Evolutionary conservation across 768 basidiomycete genomes (phyloP), one percentile per base, ranked within the genome.

Genomic region (Ramaria rubella): DNA sequence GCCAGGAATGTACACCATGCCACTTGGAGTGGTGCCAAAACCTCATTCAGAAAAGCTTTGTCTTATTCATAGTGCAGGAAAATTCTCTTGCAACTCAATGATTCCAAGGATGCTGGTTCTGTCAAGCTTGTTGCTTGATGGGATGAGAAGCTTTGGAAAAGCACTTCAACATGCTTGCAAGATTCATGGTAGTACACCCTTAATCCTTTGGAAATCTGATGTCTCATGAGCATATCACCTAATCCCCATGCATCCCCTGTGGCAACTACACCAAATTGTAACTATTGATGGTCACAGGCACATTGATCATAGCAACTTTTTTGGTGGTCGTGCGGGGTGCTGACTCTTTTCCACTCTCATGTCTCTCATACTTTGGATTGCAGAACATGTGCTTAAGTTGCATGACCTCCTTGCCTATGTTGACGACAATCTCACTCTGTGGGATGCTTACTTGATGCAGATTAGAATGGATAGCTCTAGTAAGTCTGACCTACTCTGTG

Each of bases 261-360:
- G 75, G 75, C 73, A 78, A 46, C 55, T 77, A 0, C 71, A 71
- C 14, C 76, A 77, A 34, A 52, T 74, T 0, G 62, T 70, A 5
- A 61, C 30, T 1, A 31, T 61, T 0, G 59, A 64, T 45, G 46
- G 58, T 7, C 45, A 51, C 11, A 46, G 59, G 2, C 55, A 63
- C 45, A 58, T 77, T 17, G 72, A 73, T 58, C 58, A 70, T 2
- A 63, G 67, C 54, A 68, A 64, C 33, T 61, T 53, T 21, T 75
- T 73, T 60, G 74, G 74, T 1, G 64, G 60, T 31, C 58, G 65
- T 15, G 69, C 58, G 0, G 70, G 70, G 0, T 62, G 63, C 0
- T 46, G 53, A 0, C 62, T 72, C 2, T 76, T 62, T 50, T 65
- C 63, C n/a, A 55, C 70, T 0, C 69, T 76, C 55, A 70, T 68